Evolutionary conservation across 2,329 filamentous ascomycete genomes (phyloP), one percentile per base, ranked within the genome.

Genomic region (Alternaria postmessia): DNA sequence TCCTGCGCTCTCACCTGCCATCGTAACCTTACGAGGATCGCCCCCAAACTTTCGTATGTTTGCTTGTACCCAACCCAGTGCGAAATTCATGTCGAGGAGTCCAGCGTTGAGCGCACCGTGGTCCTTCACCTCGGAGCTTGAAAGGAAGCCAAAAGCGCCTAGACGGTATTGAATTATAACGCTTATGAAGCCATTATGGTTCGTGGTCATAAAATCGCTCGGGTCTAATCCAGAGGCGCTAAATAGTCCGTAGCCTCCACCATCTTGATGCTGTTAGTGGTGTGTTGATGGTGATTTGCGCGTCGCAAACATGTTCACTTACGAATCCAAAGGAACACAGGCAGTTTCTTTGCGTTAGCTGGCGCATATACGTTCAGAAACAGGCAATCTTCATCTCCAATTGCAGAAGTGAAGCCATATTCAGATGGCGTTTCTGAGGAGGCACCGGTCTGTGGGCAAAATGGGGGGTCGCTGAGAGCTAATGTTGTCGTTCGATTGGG

Each of bases 131-230:
- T 83, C 79, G 39, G 87, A 82, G 47, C 87, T 84, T 0, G 87
- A 84, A 1, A 91, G 80, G 65, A 90, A 91, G 0, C 88, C 89
- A 66, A 85, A 85, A 0, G 86, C 77, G 0, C 87, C 87, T 7
- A 91, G 85, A 7, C 88, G 83, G 69, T 89, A 89, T 75, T 88
- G 87, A 72, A 89, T 88, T 67, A 85, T 85, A 49, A 89, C 86
- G 54, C 86, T 81, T 14, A 89, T 77, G 48, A 89, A 63, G 72
- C 81, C 68, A 26, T 77, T 77, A 36, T 75, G 73, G 46, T 86
- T 87, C n/a, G 80, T 69, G 28, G 60, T 62, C 67, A 76, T 73
- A 48, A 76, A 69, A 36, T 75, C 70, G 20, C 69, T 73, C 1
- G 74, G 71, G 53, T 77, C 68, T 22, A 76, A 66, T 34, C 70